Evolutionary conservation across 306 rosid genomes (phyloP).

Genomic region (Glycine latifolia): DNA sequence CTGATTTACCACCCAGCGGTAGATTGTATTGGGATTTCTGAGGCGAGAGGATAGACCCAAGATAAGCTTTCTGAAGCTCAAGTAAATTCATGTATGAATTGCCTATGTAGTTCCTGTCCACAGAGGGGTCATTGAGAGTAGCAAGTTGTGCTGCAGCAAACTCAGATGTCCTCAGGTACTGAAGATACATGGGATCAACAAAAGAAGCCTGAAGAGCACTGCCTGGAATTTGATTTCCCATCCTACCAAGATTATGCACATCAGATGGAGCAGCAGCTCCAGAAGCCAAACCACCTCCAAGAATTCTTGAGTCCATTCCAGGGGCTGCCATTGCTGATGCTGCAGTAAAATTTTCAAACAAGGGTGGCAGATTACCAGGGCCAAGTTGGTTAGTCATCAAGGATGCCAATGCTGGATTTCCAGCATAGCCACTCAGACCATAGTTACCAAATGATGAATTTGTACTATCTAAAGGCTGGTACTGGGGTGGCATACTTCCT

Average conservation of each 20-base stretch:
- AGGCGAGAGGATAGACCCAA: conserved; percentile 75
- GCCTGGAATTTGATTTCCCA: conserved; percentile 77
- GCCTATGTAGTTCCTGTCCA: conserved; percentile 72
- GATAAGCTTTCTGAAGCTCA: conserved; percentile 87
- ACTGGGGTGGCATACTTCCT: conserved; percentile 61
- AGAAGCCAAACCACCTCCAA: conserved; percentile 72
- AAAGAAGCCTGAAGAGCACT: conserved; percentile 74
- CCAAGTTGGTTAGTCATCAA: conserved; percentile 87
- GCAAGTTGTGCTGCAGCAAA: conserved; percentile 84
- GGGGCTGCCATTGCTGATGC: conserved; percentile 74
- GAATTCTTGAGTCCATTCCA: conserved; percentile 76
- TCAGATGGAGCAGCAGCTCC: conserved; percentile 72
- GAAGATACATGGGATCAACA: conserved; percentile 87
- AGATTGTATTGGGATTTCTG: conserved; percentile 82
- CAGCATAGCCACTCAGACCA: conserved; percentile 70
- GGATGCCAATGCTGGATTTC: conserved; percentile 75
- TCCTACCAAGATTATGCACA: conserved; percentile 65
- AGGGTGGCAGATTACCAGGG: conserved; percentile 70
- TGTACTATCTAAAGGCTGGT: conserved; percentile 68
- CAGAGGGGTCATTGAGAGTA: conserved; percentile 75
- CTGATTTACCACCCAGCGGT: conserved; percentile 70
- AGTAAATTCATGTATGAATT: conserved; percentile 77
- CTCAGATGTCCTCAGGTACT: conserved; percentile 82
- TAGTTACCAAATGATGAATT: conserved; percentile 71
- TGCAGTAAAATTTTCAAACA: conserved; percentile 78